phyloP scores from a whole-genome alignment of 2,329 filamentous ascomycete genomes.

The Sphaerulina musiva region DNA sequence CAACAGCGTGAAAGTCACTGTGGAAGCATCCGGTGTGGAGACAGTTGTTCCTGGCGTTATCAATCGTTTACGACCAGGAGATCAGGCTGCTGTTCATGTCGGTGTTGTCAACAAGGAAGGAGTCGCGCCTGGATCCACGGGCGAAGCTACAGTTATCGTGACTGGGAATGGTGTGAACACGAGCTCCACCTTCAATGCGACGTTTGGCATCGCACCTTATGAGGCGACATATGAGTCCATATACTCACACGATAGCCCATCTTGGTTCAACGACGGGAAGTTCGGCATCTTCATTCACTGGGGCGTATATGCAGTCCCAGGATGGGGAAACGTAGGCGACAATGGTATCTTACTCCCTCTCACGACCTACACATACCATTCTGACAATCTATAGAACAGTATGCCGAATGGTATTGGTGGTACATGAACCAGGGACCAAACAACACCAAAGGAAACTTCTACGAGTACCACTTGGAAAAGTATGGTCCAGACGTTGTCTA shows the following conservation, averaged over 20 bases:
- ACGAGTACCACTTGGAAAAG: constrained; percentile 46
- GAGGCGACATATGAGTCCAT: constrained; percentile 8
- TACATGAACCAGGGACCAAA: constrained; percentile 40
- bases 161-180: constrained; percentile 25
- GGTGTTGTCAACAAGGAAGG: constrained; percentile 34
- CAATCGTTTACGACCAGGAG: constrained; percentile 38
- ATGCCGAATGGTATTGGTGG: constrained; percentile 44
- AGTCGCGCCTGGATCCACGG: constrained; percentile 28
- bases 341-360: constrained; percentile 36
- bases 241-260: constrained; percentile 42
- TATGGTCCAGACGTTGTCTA: constrained; percentile 50
- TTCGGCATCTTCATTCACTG: constrained; percentile 58
- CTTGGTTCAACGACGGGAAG: constrained; percentile 52
- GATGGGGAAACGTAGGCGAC: constrained; percentile 45
- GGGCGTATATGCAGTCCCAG: constrained; percentile 51
- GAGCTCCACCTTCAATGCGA: constrained; percentile 33
- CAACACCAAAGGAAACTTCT: constrained; percentile 40
- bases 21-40: constrained; percentile 32
- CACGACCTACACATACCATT: background rate
- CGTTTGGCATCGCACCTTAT: constrained; percentile 31
- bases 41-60: constrained; percentile 35
- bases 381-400: constrained; percentile 17
- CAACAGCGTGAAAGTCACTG: constrained; percentile 32
- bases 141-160: constrained; percentile 30
- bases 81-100: constrained; percentile 36